Conservation (phyloP, 495 filamentous ascomycete species). For the Lasiosphaeriaceae sp. region DNA sequence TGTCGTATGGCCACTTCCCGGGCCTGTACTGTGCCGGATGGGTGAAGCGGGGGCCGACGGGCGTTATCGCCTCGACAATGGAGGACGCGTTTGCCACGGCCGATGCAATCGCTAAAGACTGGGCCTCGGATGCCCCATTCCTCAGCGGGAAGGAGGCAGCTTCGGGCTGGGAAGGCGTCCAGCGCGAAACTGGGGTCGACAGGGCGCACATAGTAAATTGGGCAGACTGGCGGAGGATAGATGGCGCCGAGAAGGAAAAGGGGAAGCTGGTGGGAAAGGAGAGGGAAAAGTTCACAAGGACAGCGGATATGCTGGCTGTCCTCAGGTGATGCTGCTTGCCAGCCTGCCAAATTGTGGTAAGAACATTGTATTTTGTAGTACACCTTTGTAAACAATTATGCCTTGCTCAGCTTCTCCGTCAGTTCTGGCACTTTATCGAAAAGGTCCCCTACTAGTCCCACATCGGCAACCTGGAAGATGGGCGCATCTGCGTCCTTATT, state of each 20-base stretch:
- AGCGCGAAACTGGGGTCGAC: constrained; percentile 29
- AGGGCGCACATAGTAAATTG: constrained; percentile 59
- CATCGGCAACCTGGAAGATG: constrained; percentile 97
- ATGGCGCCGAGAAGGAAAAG: constrained; percentile 65
- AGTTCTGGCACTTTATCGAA: constrained; percentile 95
- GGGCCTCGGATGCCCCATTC: constrained; percentile 45
- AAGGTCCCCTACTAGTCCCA: constrained; percentile 90
- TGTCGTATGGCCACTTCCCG: constrained; percentile 46
- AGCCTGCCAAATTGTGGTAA: background rate
- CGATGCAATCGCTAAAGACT: constrained; percentile 73
- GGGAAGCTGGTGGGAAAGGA: constrained; percentile 67
- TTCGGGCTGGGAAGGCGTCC: constrained; percentile 75
- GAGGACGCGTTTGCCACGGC: constrained; percentile 88
- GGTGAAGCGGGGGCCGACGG: constrained; percentile 93
- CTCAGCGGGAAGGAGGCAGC: constrained; percentile 38
- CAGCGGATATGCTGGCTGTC: constrained; percentile 75
- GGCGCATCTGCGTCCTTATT: constrained; percentile 97
- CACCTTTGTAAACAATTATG: constrained; percentile 28
- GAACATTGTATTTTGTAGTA: constrained; percentile 10
- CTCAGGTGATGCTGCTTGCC: constrained; percentile 34
- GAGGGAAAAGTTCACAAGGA: constrained; percentile 77
- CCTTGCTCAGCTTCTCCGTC: constrained; percentile 84
- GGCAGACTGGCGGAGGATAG: constrained; percentile 84
- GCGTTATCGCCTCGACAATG: constrained; percentile 96
- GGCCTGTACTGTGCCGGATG: constrained; percentile 93